These are phyloP conservation scores for Capronia americana DNA, from an alignment of 2,329 filamentous ascomycete species.

Conservation along the genomic window DNA sequence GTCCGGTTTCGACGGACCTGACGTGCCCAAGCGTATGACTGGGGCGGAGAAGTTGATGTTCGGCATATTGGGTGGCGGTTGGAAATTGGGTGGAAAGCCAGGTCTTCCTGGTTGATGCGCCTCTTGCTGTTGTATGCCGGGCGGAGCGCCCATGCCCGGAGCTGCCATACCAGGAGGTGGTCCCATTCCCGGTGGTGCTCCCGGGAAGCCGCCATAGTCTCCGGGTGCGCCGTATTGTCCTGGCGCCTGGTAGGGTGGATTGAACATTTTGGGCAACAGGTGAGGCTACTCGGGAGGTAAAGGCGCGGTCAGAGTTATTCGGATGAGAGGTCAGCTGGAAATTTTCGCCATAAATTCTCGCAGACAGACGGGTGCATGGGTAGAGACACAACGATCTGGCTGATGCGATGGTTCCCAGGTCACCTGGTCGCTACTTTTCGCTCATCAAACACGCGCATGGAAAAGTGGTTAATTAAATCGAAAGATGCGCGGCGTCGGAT, in stretches of 20 bases:
- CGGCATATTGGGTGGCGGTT: constrained; percentile 87
- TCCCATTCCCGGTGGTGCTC: constrained; percentile 83
- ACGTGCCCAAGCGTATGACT: constrained; percentile 89
- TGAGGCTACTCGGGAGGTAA: not conserved
- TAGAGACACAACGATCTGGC: not conserved
- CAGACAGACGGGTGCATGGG: not conserved
- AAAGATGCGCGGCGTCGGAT: not conserved
- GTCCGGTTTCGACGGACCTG: constrained; percentile 67
- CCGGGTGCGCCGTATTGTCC: constrained; percentile 75
- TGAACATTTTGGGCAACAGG: constrained; percentile 24
- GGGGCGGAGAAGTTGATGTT: constrained; percentile 99
- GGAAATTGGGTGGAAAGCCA: constrained; percentile 81
- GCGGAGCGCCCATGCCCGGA: constrained; percentile 77
- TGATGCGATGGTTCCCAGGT: not conserved
- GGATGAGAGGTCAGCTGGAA: not conserved
- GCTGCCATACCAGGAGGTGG: constrained; percentile 79
- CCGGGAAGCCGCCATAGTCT: constrained; percentile 74
- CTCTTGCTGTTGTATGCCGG: constrained; percentile 77
- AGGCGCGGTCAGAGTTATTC: not conserved
- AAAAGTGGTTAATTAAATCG: not conserved
- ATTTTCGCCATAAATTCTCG: not conserved
- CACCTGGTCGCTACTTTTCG: not conserved
- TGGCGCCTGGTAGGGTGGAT: constrained; percentile 39
- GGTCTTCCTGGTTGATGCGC: constrained; percentile 78
- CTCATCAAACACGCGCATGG: not conserved